Base-by-base conservation (phyloP, 176 grass and related monocot genomes). In the Poa annua region DNA sequence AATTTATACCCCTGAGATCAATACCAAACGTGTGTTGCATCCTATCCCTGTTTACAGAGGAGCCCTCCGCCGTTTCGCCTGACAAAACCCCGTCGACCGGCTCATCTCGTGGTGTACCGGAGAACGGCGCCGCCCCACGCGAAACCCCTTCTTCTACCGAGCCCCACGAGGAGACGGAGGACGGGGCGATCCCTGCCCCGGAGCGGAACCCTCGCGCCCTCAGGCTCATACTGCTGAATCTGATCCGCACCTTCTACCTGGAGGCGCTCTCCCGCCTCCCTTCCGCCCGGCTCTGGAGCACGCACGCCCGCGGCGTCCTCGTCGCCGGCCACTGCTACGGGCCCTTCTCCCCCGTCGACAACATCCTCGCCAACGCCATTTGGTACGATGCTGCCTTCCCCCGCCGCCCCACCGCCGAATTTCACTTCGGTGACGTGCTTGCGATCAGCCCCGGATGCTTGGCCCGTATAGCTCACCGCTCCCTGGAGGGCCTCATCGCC, bases 381-480 rank as follows among this genome's bases (percentile, higher is more conserved):
- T 84, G 73, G 82, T 68, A 84, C 2, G 48, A 74, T 61, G 20
- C 73, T 0, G 73, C 82, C 34, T 77, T 84, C 5, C 73, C 82
- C 49, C 65, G 13, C 82, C 48, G 47, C 22, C 47, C 60, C 47
- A 38, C 42, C 13, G 14, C 12, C 42, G 69, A 72, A 1, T 72
- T 71, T 1, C 69, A 51, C 42, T 3, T 49, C 14, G 63, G 75
- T 48, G 48, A 84, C 13, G 73, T 33, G 48, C 34, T 52, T 22
- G 61, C 39, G 15, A 6, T 68, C 73, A 44, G 15, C 22, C 7
- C 15, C 21, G 3, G 45, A 7, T 64, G 21, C 47, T 20, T 77
- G 8, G 19, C 21, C 49, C 82, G 82, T 48, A 21, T 42, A 1
- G 48, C 49, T 7, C 47, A 67, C 11, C 73, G 73, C 34, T 84